Percentiles rank a stretch among this genome's conserved stretches.
These are phyloP conservation scores for Erysimum cheiranthoides DNA, from an alignment of 345 rosid genomes.

Conservation along the genomic window DNA sequence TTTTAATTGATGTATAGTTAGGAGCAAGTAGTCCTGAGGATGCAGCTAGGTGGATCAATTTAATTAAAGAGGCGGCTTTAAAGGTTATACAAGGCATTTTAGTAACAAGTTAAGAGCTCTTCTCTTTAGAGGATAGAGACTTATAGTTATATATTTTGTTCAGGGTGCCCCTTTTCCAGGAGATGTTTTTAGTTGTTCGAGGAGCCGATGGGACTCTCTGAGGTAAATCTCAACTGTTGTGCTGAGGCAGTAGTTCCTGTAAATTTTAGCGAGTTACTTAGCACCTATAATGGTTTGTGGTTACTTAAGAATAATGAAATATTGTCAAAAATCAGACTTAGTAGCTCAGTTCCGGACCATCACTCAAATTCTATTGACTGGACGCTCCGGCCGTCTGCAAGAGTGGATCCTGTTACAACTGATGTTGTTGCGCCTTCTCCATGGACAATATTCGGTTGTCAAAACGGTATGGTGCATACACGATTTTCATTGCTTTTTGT, in stretches of 20 bases:
- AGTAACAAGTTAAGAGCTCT: conserved; percentile 11
- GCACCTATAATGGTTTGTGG: conserved; percentile 19
- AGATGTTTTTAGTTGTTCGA: conserved; percentile 60
- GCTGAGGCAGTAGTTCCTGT: neutral
- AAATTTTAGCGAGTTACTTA: neutral
- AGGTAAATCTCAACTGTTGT: conserved; percentile 46
- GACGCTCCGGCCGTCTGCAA: conserved; percentile 64
- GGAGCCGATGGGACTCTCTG: conserved; percentile 73
- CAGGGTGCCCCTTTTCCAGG: conserved; percentile 66
- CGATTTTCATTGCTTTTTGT: neutral
- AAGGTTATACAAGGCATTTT: conserved; percentile 56
- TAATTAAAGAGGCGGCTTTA: conserved; percentile 76
- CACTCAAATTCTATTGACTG: conserved; percentile 68
- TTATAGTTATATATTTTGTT: conserved; percentile 41
- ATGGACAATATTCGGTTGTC: conserved; percentile 96
- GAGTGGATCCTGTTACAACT: conserved; percentile 62
- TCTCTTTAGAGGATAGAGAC: conserved; percentile 23
- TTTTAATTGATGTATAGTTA: conserved; percentile 49
- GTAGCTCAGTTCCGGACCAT: conserved; percentile 59
- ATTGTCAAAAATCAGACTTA: conserved; percentile 54
- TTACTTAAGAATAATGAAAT: neutral
- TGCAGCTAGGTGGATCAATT: conserved; percentile 95
- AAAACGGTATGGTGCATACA: conserved; percentile 63
- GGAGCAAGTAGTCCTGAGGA: conserved; percentile 98
- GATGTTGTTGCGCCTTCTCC: conserved; percentile 96